These are phyloP conservation scores for Xylaria sp. DNA, from an alignment of 2,329 filamentous ascomycete species.

Conservation along the genomic window DNA sequence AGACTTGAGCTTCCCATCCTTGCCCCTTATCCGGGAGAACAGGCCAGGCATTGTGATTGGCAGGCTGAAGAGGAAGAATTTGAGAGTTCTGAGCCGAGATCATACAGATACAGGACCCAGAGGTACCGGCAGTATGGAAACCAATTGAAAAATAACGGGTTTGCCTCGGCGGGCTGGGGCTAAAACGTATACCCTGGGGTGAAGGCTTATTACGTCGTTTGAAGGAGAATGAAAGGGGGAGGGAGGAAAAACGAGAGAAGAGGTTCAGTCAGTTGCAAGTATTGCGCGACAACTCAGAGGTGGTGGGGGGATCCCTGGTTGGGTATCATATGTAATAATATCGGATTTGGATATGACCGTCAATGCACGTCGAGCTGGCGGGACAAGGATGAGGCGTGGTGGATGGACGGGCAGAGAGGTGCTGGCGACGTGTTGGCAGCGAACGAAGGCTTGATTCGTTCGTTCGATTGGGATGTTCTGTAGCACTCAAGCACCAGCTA, in stretches of 20 bases:
- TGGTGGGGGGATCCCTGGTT: constrained; percentile 31
- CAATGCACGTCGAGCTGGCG: constrained; percentile 35
- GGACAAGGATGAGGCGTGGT: constrained; percentile 18
- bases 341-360: constrained; percentile 33
- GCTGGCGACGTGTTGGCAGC: constrained; percentile 28
- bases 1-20: constrained; percentile 67
- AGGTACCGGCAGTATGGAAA: constrained; percentile 19
- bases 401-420: constrained; percentile 19
- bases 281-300: constrained; percentile 31
- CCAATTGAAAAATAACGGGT: constrained; percentile 11
- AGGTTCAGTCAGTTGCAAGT: constrained; percentile 28
- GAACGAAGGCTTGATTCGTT: constrained; percentile 13
- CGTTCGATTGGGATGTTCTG: not conserved
- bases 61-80: constrained; percentile 10
- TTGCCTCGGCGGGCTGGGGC: constrained; percentile 4
- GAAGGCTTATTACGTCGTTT: constrained; percentile 30
- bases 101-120: constrained; percentile 20
- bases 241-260: constrained; percentile 25
- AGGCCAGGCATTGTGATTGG: constrained; percentile 59
- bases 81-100: constrained; percentile 22
- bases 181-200: not conserved
- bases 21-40: constrained; percentile 73
- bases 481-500: constrained; percentile 5
- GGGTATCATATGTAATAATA: constrained; percentile 39
- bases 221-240: constrained; percentile 21